phyloP scores from a whole-genome alignment of 176 grass and related monocot species.

The Cenchrus americanus region DNA sequence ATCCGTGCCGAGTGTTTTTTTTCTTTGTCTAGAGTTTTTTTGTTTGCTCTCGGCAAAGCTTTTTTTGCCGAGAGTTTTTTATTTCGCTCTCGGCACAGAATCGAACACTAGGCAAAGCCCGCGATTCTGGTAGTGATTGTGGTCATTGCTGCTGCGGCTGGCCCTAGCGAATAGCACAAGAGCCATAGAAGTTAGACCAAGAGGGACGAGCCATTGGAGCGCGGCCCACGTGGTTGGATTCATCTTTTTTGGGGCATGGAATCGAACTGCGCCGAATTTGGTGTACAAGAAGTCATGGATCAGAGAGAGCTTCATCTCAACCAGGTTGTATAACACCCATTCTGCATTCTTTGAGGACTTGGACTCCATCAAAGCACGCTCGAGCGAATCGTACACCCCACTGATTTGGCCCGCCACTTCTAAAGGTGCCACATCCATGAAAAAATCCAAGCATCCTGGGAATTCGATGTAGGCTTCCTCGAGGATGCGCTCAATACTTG shows the following conservation, averaged over 20 bases:
- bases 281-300: background rate
- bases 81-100: too few species aligned
- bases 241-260: background rate
- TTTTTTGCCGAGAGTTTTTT: too few species aligned
- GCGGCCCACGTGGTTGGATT: background rate
- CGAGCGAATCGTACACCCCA: too few species aligned
- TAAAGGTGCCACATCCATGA: background rate
- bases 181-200: background rate
- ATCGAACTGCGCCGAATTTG: background rate
- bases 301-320: too few species aligned
- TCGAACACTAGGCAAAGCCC: too few species aligned
- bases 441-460: background rate
- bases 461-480: background rate
- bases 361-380: too few species aligned
- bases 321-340: background rate
- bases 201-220: background rate
- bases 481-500: background rate
- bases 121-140: too few species aligned
- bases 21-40: too few species aligned
- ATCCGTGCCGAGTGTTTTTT: too few species aligned
- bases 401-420: too few species aligned
- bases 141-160: background rate
- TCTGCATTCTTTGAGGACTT: background rate
- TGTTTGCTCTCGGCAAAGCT: too few species aligned
- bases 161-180: background rate